Evolutionary conservation across 1,284 basidiomycete species (phyloP), one percentile per base, ranked within the genome.

Genomic region (Ustilago vetiveriae): DNA sequence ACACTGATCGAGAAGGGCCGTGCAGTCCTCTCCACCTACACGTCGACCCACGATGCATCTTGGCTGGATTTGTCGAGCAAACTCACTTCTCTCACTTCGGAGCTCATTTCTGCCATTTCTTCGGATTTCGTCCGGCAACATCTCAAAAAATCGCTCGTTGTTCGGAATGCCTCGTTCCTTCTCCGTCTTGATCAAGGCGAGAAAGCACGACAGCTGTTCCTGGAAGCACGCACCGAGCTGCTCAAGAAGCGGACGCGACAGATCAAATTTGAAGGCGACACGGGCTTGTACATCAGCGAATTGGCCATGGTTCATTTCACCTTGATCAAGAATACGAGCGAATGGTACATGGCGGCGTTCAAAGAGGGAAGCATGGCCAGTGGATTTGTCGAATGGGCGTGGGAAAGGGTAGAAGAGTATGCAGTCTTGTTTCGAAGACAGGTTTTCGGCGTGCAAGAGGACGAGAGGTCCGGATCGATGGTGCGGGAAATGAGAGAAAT

Each of bases 281-380:
- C 92, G n/a, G 86, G 87, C 6, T 85, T 89, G 46, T 94, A 82
- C 72, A 79, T 94, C 44, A 88, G 88, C 16, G 90, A 94, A 76
- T 84, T 95, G 36, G 88, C 90, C 0, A 86, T 92, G 49, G 90
- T 95, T 0, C 87, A 90, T 60, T 95, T 95, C 75, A 93, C 91
- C 0, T 88, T 90, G 7, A 90, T 95, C 82, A 94, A 93, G 81
- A 92, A 98, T 80, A 97, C 94, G 2, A 91, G 91, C 36, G 95
- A 99, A 82, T 98, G 95, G 96, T 99, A 93, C 83, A 86, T 97
- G 79, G 89, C 89, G 1, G 94, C 92, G 43, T 99, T 97, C 83
- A 92, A 90, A 82, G 94, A 97, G 82, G 93, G 94, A 78, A 89
- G 91, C 63, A 92, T 94, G 77, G 91, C 94, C 0, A 94, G 92